A percentile compares a stretch with the other conserved stretches of the same genome.
These are phyloP conservation scores for Aureobasidium lini DNA, from an alignment of 2,329 filamentous ascomycete species.

Conservation along the genomic window DNA sequence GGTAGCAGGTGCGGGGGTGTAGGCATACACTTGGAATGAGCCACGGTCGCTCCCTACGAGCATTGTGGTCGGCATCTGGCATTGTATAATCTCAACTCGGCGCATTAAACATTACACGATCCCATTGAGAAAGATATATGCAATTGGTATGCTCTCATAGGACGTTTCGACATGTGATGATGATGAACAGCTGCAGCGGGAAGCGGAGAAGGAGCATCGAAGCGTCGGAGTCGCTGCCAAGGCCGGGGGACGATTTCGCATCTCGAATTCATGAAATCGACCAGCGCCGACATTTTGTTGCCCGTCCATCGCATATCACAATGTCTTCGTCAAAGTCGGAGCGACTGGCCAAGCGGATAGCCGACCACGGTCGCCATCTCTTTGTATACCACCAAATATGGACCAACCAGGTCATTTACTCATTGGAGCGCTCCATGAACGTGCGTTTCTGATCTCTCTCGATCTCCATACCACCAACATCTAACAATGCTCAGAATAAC, in stretches of 20 bases:
- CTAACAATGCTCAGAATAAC: conserved; percentile 36
- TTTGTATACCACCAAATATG: conserved; percentile 55
- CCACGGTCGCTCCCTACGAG: conserved; percentile 41
- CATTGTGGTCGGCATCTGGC: conserved; percentile 11
- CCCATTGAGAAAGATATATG: background rate
- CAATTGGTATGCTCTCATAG: background rate
- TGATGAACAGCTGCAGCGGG: background rate
- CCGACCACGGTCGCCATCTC: conserved; percentile 49
- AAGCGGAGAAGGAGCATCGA: background rate
- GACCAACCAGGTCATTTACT: conserved; percentile 59
- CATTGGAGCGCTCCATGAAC: conserved; percentile 48
- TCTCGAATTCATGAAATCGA: background rate
- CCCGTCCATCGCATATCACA: conserved; percentile 1
- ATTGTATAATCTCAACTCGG: background rate
- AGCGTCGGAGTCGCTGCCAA: background rate
- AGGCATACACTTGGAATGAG: conserved; percentile 43
- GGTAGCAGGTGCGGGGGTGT: background rate
- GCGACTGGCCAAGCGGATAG: conserved; percentile 31
- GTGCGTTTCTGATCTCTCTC: conserved; percentile 32
- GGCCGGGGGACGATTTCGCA: conserved; percentile 3
- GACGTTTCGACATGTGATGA: background rate
- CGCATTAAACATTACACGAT: background rate
- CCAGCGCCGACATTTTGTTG: background rate
- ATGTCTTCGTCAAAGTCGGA: background rate
- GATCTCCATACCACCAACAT: conserved; percentile 6